phyloP scores from a whole-genome alignment of 306 rosid genomes.

The Biancaea sappan region DNA sequence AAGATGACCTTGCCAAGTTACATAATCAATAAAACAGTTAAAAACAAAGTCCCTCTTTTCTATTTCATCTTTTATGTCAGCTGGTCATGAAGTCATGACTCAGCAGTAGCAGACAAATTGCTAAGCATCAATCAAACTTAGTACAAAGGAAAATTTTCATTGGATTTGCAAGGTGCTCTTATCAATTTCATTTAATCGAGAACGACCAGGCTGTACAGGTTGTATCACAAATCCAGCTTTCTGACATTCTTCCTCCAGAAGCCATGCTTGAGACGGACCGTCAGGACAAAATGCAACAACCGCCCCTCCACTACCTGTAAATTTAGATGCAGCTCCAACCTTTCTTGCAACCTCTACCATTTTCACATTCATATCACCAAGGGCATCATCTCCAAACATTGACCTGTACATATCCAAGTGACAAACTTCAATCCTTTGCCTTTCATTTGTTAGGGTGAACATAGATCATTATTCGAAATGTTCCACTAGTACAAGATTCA shows the following conservation, averaged over 20 bases:
- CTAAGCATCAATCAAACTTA: background rate
- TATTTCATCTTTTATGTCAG: background rate
- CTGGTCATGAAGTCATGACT: too few species aligned
- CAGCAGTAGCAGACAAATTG: background rate
- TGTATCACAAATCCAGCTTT: slow-evolving; percentile 65
- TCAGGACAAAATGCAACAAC: slow-evolving; percentile 80
- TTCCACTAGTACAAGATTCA: slow-evolving; percentile 16
- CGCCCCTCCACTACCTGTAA: slow-evolving; percentile 99
- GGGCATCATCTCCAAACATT: slow-evolving; percentile 88
- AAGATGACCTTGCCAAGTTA: too few species aligned
- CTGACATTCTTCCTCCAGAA: slow-evolving; percentile 67
- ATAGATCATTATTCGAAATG: background rate
- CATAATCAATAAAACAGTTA: too few species aligned
- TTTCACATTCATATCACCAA: slow-evolving; percentile 78
- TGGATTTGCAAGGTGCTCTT: slow-evolving; percentile 43
- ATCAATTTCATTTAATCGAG: slow-evolving; percentile 67
- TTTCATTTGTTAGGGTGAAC: slow-evolving; percentile 16
- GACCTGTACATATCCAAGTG: slow-evolving; percentile 47
- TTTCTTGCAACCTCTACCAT: slow-evolving; percentile 89
- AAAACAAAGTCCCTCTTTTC: too few species aligned
- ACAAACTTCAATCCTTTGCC: slow-evolving; percentile 15
- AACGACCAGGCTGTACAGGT: slow-evolving; percentile 56
- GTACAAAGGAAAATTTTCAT: background rate
- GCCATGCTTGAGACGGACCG: slow-evolving; percentile 76
- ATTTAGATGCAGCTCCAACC: slow-evolving; percentile 92